A percentile compares a stretch with the other conserved stretches of the same genome.
Conservation (phyloP, 2,329 filamentous ascomycete genomes). For the Sporothrix pseudoabietina region DNA sequence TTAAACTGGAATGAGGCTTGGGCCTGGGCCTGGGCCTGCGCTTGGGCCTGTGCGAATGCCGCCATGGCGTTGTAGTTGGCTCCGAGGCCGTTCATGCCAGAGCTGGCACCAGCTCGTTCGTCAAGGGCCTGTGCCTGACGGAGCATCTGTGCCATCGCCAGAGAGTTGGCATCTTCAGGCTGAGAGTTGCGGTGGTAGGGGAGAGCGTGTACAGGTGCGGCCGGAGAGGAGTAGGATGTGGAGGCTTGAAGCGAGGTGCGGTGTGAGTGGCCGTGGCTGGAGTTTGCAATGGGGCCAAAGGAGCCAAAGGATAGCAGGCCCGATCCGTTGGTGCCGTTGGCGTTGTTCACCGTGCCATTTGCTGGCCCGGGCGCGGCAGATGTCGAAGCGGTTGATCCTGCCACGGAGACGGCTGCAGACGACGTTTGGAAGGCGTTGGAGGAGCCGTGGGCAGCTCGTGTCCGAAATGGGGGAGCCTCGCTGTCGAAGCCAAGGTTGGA, state of each 20-base stretch:
- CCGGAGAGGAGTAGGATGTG: conserved; percentile 28
- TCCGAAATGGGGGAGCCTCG: conserved; percentile 18
- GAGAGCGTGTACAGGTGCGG: conserved; percentile 15
- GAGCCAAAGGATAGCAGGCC: conserved; percentile 17
- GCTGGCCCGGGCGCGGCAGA: conserved; percentile 16
- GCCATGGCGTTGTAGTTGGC: not conserved
- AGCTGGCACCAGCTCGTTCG: not conserved
- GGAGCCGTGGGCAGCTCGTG: not conserved
- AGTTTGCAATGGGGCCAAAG: conserved; percentile 39
- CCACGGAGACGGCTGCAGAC: conserved; percentile 20
- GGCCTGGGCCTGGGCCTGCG: conserved; percentile 3
- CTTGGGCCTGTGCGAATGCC: conserved; percentile 9
- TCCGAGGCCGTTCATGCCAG: not conserved
- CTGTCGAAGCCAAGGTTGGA: conserved; percentile 25
- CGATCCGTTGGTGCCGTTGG: not conserved
- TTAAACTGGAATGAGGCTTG: conserved; percentile 50
- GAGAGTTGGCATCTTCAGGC: conserved; percentile 20
- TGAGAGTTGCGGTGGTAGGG: conserved; percentile 27
- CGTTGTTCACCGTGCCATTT: not conserved
- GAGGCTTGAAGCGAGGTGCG: conserved; percentile 46
- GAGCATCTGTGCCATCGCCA: conserved; percentile 17
- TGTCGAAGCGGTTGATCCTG: conserved; percentile 20
- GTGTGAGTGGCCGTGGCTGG: conserved; percentile 51
- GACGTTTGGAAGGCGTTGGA: conserved; percentile 14
- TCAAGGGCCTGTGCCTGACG: conserved; percentile 23